phyloP scores from a whole-genome alignment of 2,329 filamentous ascomycete species.

The Fusarium subglutinans region DNA sequence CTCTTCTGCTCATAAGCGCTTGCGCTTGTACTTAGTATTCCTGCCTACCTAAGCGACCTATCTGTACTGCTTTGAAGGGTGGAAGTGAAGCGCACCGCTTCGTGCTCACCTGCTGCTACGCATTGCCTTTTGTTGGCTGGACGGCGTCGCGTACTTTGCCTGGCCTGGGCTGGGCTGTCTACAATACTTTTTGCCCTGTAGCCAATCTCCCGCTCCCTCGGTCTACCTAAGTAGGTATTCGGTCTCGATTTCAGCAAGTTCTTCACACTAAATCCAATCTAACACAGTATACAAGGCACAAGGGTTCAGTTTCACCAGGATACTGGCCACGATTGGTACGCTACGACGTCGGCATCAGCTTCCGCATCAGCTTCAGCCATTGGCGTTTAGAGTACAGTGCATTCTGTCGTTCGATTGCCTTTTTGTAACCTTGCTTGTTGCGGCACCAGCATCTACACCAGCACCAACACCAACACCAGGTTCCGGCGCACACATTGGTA shows the following conservation, averaged over 20 bases:
- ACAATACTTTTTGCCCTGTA: background rate
- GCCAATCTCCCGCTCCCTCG: constrained; percentile 13
- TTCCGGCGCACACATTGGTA: background rate
- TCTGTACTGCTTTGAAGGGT: background rate
- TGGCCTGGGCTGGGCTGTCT: background rate
- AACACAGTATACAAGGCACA: constrained; percentile 13
- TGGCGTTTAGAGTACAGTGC: background rate
- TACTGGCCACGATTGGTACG: background rate
- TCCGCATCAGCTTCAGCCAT: background rate
- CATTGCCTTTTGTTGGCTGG: constrained; percentile 19
- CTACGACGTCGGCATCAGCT: background rate
- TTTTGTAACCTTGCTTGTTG: background rate
- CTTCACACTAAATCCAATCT: constrained; percentile 13
- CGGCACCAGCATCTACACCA: background rate
- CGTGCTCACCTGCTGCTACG: constrained; percentile 11
- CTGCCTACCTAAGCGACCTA: background rate
- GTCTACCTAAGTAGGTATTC: background rate
- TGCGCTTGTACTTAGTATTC: background rate
- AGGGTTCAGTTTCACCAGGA: constrained; percentile 16
- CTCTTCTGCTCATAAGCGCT: background rate
- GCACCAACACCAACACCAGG: background rate
- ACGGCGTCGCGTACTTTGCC: background rate
- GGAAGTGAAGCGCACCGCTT: background rate
- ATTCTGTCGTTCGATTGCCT: background rate
- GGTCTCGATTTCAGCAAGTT: background rate